Evolutionary conservation across 805 yeast genomes (phyloP).

Genomic region (Clavispora phyllophila): DNA sequence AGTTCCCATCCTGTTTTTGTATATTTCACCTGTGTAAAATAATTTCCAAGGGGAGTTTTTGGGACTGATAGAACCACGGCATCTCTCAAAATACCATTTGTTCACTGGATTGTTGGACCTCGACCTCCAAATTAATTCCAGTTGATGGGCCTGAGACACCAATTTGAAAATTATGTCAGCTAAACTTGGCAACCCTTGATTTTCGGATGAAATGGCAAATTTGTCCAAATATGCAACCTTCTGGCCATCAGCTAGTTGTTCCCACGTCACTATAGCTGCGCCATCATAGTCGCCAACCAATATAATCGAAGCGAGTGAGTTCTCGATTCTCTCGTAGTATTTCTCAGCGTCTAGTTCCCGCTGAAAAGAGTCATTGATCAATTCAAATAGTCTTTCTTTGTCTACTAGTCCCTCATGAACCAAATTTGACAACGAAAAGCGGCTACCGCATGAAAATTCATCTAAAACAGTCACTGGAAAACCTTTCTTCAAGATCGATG

Average conservation of each 20-base stretch:
- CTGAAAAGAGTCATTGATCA: conserved; percentile 79
- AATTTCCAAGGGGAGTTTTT: conserved; percentile 36
- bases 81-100: conserved; percentile 95
- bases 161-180: conserved; percentile 91
- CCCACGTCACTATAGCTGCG: conserved; percentile 89
- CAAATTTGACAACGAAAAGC: conserved; percentile 40
- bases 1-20: conserved; percentile 29
- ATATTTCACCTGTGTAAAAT: conserved; percentile 38
- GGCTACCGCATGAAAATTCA: conserved; percentile 17
- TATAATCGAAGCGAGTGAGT: conserved; percentile 67
- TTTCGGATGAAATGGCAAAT: conserved; percentile 77
- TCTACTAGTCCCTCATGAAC: conserved; percentile 42
- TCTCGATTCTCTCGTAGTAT: conserved; percentile 62
- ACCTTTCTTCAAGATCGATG: conserved; percentile 80
- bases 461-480: conserved; percentile 47
- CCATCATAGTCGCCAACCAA: conserved; percentile 95
- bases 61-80: conserved; percentile 55
- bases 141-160: conserved; percentile 61
- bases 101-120: conserved; percentile 83
- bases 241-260: conserved; percentile 27
- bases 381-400: conserved; percentile 47
- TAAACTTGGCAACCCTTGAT: conserved; percentile 89
- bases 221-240: conserved; percentile 81
- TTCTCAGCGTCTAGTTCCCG: conserved; percentile 58
- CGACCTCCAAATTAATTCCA: conserved; percentile 87